Evolutionary conservation across 495 filamentous ascomycete genomes (phyloP), one percentile per base, ranked within the genome.

Genomic region (Mytilinidion resinicola): DNA sequence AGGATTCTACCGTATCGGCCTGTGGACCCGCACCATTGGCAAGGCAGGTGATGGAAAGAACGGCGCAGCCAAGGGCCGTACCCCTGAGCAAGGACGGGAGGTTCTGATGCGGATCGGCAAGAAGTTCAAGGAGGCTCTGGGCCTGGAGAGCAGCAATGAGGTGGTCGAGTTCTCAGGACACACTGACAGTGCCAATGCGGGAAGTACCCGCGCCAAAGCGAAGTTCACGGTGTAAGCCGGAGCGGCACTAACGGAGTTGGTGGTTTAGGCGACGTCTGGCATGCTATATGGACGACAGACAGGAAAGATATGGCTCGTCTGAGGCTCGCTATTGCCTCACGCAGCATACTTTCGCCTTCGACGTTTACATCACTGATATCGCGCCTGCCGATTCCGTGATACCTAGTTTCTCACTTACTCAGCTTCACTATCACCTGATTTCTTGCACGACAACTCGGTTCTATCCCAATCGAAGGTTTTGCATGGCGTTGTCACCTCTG

Each of bases 131-230:
- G 86, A 87, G 38, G 84, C 91, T 17, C 77, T 98, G 55, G 84
- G 85, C 67, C 75, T 98, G 42, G 84, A 85, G 52, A 73, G 83
- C 43, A 73, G 83, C 43, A 76, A 74, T 58, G 93, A 97, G 69
- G 65, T 74, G 51, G 84, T 96, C 49, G 93, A 98, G 76, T 98
- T 97, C 78, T 91, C 89, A 3, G 93, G 95, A 37, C 93, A 98
- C 74, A 96, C 91, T 9, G 93, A 98, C 58, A 87, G 84, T 64
- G 91, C 93, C 46, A 88, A 95, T 70, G 85, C 83, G 55, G 93
- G 93, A 53, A 96, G 91, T 77, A 95, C 88, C 11, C 83, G 95
- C 57, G 93, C 93, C 34, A 96, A 93, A 79, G 89, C 95, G 56
- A 99, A 96, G 80, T 89, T 89, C 69, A 79, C 80, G 20, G 92